Evolutionary conservation across 2,329 filamentous ascomycete genomes (phyloP).

Genomic region (Sphaerulina musiva): DNA sequence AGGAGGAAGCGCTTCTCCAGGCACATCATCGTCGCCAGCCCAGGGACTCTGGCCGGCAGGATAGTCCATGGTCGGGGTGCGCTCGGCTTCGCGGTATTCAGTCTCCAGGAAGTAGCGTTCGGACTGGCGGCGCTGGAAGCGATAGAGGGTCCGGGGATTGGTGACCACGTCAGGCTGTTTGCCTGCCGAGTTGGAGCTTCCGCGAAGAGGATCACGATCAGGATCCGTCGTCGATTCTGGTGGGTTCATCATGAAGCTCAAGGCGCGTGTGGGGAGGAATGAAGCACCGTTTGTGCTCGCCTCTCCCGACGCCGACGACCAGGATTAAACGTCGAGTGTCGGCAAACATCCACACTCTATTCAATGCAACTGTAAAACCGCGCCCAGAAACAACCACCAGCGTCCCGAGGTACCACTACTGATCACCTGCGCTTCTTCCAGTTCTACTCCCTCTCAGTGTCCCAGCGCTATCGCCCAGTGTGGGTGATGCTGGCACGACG

Average conservation of each 20-base stretch:
- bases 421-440: too few relatives aligned
- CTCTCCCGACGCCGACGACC: not conserved
- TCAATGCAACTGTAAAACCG: not conserved
- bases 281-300: not conserved
- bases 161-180: constrained; percentile 16
- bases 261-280: not conserved
- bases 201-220: constrained; percentile 1
- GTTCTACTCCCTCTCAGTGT: too few relatives aligned
- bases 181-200: constrained; percentile 15
- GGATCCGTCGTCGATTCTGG: not conserved
- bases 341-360: not conserved
- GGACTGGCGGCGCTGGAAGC: constrained; percentile 33
- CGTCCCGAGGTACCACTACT: too few relatives aligned
- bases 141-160: constrained; percentile 23
- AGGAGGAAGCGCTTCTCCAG: constrained; percentile 26
- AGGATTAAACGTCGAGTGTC: not conserved
- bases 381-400: not conserved
- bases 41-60: constrained; percentile 57
- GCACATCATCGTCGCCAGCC: constrained; percentile 43
- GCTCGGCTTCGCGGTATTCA: constrained; percentile 26
- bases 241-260: not conserved
- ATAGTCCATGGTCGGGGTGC: constrained; percentile 55
- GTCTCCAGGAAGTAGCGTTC: constrained; percentile 33
- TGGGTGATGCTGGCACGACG: constrained; percentile 20
- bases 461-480: not conserved